Percentiles rank a stretch among this genome's conserved stretches.
These are phyloP conservation scores for Ophiocordyceps unilateralis DNA, from an alignment of 2,329 filamentous ascomycete genomes.

Conservation along the genomic window DNA sequence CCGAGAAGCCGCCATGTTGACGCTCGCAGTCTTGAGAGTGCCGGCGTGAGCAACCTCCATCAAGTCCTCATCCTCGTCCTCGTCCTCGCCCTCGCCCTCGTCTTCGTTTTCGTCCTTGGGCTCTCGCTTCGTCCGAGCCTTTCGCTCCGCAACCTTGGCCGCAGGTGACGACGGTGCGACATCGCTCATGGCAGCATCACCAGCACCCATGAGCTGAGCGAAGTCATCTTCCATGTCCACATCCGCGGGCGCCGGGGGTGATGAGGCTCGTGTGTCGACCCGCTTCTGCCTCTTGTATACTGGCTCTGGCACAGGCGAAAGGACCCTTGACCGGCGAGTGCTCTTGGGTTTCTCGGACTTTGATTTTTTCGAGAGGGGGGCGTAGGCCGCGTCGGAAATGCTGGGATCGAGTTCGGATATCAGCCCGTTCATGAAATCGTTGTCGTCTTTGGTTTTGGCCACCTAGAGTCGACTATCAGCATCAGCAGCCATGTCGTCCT, in stretches of 20 bases:
- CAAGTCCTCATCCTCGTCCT: conserved; percentile 64
- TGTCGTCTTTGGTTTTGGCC: conserved; percentile 69
- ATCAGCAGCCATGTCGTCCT: no score
- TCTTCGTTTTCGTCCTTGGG: conserved; percentile 58
- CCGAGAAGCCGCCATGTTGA: conserved; percentile 73
- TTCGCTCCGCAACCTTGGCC: conserved; percentile 60
- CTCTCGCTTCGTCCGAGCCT: conserved; percentile 33
- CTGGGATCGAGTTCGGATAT: conserved; percentile 81
- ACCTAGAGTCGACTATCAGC: conserved; percentile 27
- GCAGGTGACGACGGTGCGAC: conserved; percentile 75
- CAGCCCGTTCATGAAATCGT: conserved; percentile 69
- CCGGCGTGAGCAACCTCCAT: conserved; percentile 76
- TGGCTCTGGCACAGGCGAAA: conserved; percentile 53
- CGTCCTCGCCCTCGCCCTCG: no score
- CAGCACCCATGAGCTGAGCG: conserved; percentile 21
- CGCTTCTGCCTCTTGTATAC: conserved; percentile 39
- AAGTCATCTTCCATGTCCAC: conserved; percentile 39
- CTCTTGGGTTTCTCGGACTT: conserved; percentile 55
- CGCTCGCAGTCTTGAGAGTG: conserved; percentile 46
- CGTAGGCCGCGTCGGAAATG: conserved; percentile 31
- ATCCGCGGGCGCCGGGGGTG: conserved; percentile 22
- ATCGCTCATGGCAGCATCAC: conserved; percentile 65
- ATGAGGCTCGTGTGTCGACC: conserved; percentile 28
- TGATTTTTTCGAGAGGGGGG: conserved; percentile 31
- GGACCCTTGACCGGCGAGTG: conserved; percentile 59